These are phyloP conservation scores for Magnolia officinalis DNA, from an alignment of 164 flowering plant genomes.

Conservation along the genomic window DNA sequence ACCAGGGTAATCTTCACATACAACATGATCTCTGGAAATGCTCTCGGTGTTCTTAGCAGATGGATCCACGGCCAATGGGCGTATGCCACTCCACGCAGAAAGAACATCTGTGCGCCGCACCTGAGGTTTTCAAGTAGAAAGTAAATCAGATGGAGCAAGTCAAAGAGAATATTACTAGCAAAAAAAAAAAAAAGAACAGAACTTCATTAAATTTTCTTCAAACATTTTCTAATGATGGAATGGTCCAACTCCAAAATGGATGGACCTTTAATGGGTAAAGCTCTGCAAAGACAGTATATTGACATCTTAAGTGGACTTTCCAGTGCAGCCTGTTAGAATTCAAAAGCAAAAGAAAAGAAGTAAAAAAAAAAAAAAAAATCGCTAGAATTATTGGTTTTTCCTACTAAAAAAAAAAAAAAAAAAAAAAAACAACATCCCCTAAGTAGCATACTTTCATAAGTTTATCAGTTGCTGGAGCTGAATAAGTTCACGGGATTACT, in stretches of 20 bases:
- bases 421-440: no score
- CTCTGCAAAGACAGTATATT: neutral
- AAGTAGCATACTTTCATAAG: no score
- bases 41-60: conserved; percentile 87
- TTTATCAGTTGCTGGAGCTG: no score
- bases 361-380: no score
- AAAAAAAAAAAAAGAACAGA: neutral
- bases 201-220: neutral
- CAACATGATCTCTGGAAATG: conserved; percentile 95
- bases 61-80: conserved; percentile 92
- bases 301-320: neutral
- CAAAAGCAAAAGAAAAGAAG: no score
- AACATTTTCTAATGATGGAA: neutral
- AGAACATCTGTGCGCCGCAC: conserved; percentile 94
- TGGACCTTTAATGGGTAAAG: neutral
- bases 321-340: neutral
- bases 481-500: no score
- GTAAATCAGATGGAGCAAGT: neutral
- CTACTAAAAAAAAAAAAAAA: no score
- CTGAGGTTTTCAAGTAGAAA: conserved; percentile 30
- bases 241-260: neutral
- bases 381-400: no score
- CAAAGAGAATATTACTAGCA: neutral
- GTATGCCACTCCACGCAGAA: conserved; percentile 99
- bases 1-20: conserved; percentile 90